Conservation (phyloP, 257 asterid genomes). For the Penstemon davidsonii region DNA sequence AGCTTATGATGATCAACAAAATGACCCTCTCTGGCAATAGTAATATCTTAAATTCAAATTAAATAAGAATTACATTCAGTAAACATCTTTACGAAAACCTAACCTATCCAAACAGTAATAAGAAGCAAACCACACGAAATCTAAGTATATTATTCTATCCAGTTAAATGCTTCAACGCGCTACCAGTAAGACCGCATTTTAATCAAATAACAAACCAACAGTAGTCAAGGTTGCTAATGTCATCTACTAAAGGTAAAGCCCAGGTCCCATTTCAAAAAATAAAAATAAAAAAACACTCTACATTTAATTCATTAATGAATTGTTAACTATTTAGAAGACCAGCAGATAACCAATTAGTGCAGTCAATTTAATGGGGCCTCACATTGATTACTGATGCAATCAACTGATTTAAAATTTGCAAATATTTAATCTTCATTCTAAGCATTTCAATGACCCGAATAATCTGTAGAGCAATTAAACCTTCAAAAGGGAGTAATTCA, state of each 20-base stretch:
- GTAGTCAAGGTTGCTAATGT: not conserved
- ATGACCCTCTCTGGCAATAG: not conserved
- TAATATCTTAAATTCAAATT: not conserved
- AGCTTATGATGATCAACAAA: not conserved
- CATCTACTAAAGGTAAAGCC: not conserved
- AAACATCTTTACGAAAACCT: constrained; percentile 8
- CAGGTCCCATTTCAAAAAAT: not conserved
- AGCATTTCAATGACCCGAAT: not conserved
- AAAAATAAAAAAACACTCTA: not conserved
- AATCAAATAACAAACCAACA: too few relatives aligned
- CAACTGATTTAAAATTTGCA: constrained; percentile 10
- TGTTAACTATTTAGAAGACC: too few relatives aligned
- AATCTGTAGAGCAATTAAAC: not conserved
- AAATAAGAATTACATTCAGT: constrained; percentile 12
- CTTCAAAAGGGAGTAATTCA: not conserved
- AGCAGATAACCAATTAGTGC: too few relatives aligned
- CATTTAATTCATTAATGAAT: too few relatives aligned
- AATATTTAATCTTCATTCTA: constrained; percentile 16
- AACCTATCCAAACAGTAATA: not conserved
- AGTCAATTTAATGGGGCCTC: too few relatives aligned
- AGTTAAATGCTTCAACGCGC: not conserved
- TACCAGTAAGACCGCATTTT: not conserved
- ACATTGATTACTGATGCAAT: too few relatives aligned
- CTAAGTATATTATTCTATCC: not conserved
- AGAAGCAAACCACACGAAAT: constrained; percentile 1